Base-by-base conservation (phyloP, 768 basidiomycete genomes). In the Candolleomyces efflorescens region DNA sequence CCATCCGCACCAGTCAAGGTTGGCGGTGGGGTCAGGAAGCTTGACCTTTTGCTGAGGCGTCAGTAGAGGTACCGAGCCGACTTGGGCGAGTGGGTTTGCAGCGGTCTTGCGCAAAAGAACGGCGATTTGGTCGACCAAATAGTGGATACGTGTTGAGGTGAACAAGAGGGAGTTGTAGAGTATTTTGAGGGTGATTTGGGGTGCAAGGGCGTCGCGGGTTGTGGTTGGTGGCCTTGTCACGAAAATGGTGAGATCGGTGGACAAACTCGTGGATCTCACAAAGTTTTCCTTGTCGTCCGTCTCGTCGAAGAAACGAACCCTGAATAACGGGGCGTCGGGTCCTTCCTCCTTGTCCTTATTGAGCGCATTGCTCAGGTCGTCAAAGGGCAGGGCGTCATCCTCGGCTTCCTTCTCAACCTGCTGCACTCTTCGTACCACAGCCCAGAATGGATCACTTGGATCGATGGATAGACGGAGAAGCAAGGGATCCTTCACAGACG, bases 1-100 rank as follows among this genome's bases (percentile, higher is more conserved):
- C 84, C 89, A 99, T 53, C 89, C 95, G 71, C 93, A 96, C 96
- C 97, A 99, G 64, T 97, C 83, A 37, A 99, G 82, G 69, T 98
- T 89, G 15, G 84, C 88, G 11, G 83, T 85, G 2, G 96, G 94
- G 66, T 90, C 81, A 0, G 97, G 97, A 3, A 99, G 80, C 49
- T 78, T 78, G 12, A 72, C 75, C 54, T 78, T 79, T 71, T 98
- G 93, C 12, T 73, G 69, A 3, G 86, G 76, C 0, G 92, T 94
- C 50, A 94, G 73, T 12, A 98, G 72, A 1, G 93, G 87, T 12
- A 96, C 83, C 1, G 88, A 84, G 5, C 94, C 93, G 26, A 96
- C 81, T 0, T 85, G 77, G 1, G 83, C 78, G 3, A 87, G 69
- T 0, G 92, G 90, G 64, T 87, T 83, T 9, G 78, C 66, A 3